A percentile compares a stretch with the other conserved stretches of the same genome.
Conservation (phyloP, 331 rosid genomes). For the Rhamnella rubrinervis region DNA sequence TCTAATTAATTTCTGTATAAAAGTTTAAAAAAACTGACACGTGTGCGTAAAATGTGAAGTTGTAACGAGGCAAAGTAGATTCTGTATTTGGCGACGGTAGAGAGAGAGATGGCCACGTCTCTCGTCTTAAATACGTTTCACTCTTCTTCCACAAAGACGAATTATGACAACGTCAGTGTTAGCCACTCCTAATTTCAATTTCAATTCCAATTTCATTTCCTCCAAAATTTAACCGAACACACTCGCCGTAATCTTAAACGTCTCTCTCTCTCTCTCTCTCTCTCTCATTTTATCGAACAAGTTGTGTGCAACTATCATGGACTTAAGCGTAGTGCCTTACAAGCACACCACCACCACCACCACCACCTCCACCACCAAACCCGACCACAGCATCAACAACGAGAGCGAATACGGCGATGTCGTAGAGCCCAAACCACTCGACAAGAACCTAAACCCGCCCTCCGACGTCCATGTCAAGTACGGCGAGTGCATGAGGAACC, state of each 20-base stretch:
- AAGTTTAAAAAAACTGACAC: neutral
- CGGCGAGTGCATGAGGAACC: conserved; percentile 39
- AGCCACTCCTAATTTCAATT: neutral
- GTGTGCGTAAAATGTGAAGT: neutral
- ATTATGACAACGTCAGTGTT: neutral
- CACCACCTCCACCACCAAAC: neutral
- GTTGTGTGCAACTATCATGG: conserved; percentile 4
- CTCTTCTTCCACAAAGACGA: neutral
- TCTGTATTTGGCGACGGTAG: too few relatives aligned
- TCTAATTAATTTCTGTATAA: neutral
- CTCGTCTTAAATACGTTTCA: neutral
- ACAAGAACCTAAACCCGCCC: neutral
- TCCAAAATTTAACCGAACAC: neutral
- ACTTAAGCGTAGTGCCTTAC: conserved; percentile 32
- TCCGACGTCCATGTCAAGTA: conserved; percentile 11
- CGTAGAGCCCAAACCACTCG: neutral
- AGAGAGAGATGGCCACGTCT: too few relatives aligned
- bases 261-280: too few relatives aligned
- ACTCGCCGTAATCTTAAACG: neutral
- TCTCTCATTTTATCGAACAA: neutral
- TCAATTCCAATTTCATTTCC: neutral
- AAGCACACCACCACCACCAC: conserved; percentile 9
- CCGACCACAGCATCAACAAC: neutral
- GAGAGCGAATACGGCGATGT: conserved; percentile 18
- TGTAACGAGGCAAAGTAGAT: too few relatives aligned